phyloP scores from a whole-genome alignment of 257 asterid genomes.

The Solanum etuberosum region DNA sequence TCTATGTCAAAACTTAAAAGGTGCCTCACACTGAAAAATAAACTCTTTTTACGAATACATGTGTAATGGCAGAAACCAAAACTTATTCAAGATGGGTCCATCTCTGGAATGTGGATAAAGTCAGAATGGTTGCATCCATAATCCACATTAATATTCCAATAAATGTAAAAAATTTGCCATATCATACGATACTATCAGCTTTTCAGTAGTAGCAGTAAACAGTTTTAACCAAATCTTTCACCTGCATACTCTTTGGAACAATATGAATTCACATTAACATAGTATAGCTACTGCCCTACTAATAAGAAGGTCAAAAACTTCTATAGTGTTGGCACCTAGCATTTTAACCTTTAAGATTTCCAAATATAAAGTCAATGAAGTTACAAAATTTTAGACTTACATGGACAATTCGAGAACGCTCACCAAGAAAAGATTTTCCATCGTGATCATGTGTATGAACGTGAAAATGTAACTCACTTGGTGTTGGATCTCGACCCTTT shows the following conservation, averaged over 20 bases:
- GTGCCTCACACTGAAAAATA: not conserved
- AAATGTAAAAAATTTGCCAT: not conserved
- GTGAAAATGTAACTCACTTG: too few relatives aligned
- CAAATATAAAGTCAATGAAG: too few relatives aligned
- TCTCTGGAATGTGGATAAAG: not conserved
- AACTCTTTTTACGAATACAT: not conserved
- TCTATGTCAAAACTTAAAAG: not conserved
- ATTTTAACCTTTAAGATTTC: too few relatives aligned
- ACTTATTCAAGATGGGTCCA: not conserved
- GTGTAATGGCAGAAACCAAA: not conserved
- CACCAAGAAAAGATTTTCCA: too few relatives aligned
- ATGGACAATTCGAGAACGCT: too few relatives aligned
- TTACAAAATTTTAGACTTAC: too few relatives aligned
- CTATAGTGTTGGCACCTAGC: too few relatives aligned
- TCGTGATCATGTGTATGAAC: too few relatives aligned
- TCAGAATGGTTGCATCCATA: conserved; percentile 1
- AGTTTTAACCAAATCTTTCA: conserved; percentile 12
- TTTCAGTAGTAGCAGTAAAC: not conserved
- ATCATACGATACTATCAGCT: not conserved
- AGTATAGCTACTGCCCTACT: too few relatives aligned
- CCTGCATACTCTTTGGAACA: not conserved
- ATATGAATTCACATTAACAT: too few relatives aligned
- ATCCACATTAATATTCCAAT: not conserved
- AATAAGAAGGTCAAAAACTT: too few relatives aligned
- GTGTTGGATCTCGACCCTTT: too few relatives aligned